Evolutionary conservation across 2,329 filamentous ascomycete genomes (phyloP).

Genomic region (Raffaelea deltoideospora): DNA sequence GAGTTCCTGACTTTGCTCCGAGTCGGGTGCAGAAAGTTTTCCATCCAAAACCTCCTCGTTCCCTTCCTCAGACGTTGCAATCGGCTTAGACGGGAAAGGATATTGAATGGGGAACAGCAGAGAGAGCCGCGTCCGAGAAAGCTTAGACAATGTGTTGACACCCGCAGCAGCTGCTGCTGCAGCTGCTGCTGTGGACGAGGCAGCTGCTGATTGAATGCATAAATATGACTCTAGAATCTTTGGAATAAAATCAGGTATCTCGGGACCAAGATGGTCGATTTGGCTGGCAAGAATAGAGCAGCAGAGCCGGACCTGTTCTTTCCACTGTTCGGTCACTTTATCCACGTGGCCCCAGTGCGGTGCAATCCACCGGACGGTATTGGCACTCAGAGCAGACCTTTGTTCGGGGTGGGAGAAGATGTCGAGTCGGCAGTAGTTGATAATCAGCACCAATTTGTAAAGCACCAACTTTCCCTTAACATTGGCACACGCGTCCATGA

Average conservation of each 20-base stretch:
- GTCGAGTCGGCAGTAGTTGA: conserved; percentile 73
- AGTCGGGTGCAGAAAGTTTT: not conserved
- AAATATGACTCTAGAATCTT: conserved; percentile 85
- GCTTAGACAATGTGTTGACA: conserved; percentile 8
- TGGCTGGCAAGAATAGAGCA: conserved; percentile 86
- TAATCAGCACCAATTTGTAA: conserved; percentile 83
- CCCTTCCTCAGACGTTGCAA: conserved; percentile 21
- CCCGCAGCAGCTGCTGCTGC: not conserved
- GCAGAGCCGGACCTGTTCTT: conserved; percentile 82
- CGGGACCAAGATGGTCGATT: conserved; percentile 59
- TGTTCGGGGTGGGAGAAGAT: conserved; percentile 71
- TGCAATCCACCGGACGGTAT: conserved; percentile 78
- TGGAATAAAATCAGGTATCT: conserved; percentile 78
- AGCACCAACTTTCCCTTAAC: conserved; percentile 85
- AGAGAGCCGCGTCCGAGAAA: conserved; percentile 54
- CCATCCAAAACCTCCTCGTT: conserved; percentile 15
- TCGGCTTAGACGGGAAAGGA: conserved; percentile 65
- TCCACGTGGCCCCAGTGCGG: conserved; percentile 79
- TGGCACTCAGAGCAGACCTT: conserved; percentile 56
- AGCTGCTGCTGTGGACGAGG: not conserved
- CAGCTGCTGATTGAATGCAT: conserved; percentile 45
- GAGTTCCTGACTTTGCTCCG: conserved; percentile 17
- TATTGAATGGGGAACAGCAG: conserved; percentile 82
- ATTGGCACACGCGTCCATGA: conserved; percentile 76
- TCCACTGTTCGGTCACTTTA: conserved; percentile 70